Evolutionary conservation across 2,329 filamentous ascomycete species (phyloP), one percentile per base, ranked within the genome.

Genomic region (Ceratocystis albifundus): DNA sequence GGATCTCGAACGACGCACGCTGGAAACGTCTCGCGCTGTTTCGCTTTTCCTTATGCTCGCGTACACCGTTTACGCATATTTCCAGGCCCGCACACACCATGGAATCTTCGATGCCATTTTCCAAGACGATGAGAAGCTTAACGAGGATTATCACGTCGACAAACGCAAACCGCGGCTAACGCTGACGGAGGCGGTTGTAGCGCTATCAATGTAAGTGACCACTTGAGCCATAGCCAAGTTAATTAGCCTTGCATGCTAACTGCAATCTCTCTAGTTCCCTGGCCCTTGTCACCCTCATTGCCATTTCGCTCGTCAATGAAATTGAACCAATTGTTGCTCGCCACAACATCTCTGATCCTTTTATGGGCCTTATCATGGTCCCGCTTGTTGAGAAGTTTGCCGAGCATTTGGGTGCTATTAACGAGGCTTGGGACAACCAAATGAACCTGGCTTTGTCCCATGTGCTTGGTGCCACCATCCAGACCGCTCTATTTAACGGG

Each of bases 401-500:
- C 12, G 90, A 95, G 75, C 90, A 95, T 75, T 77, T 95, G 61
- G 92, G 88, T 1, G 88, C 89, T 53, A 80, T 95, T 67, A 89
- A 94, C 71, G 90, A 95, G 79, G 90, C 90, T 28, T 93, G 85
- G 80, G 88, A 90, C 71, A 84, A 89, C 73, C 85, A 88, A 73
- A 90, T 92, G 80, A 94, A 94, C 77, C 87, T 92, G 75, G 89
- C 90, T 0, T 80, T 94, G 30, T 88, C 89, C 57, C 90, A 96
- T 74, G 89, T 94, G 65, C 84, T 96, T 53, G 90, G 90, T 61
- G 87, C 90, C 1, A 93, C 89, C 0, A 87, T 96, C 67, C 92
- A 96, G 76, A 96, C 92, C 0, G 90, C 91, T 0, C 82, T 96
- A 41, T 85, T 96, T 73, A 96, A 95, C 73, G 90, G 87, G 0